Conservation (phyloP, 2,329 filamentous ascomycete species). For the Dothistroma pini region DNA sequence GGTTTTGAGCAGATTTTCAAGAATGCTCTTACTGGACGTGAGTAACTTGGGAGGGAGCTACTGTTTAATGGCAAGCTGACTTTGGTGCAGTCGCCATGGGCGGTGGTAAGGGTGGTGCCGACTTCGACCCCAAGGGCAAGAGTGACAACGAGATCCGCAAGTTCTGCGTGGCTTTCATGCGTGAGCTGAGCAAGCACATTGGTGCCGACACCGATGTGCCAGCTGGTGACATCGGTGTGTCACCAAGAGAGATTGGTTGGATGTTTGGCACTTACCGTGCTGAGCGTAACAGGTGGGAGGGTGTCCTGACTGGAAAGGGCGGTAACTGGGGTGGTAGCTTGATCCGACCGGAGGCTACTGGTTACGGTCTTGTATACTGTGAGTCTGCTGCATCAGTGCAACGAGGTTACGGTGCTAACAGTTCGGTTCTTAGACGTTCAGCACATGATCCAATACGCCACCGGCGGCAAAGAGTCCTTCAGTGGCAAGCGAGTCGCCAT, state of each 20-base stretch:
- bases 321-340: constrained; percentile 86
- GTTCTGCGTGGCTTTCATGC: constrained; percentile 97
- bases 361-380: constrained; percentile 90
- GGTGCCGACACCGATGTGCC: constrained; percentile 94
- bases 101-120: constrained; percentile 94
- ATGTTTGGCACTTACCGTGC: constrained; percentile 93
- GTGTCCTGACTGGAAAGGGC: constrained; percentile 94
- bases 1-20: constrained; percentile 99
- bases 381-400: constrained; percentile 30
- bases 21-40: constrained; percentile 93
- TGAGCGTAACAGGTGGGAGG: constrained; percentile 87
- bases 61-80: constrained; percentile 9
- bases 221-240: constrained; percentile 94
- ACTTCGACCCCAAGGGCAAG: constrained; percentile 99
- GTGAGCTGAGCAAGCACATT: constrained; percentile 91
- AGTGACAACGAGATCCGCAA: constrained; percentile 94
- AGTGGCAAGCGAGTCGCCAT: constrained; percentile 90
- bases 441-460: constrained; percentile 90
- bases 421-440: constrained; percentile 60
- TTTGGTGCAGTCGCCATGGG: constrained; percentile 72
- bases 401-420: constrained; percentile 8
- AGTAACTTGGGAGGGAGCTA: constrained; percentile 41
- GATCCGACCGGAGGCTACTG: constrained; percentile 95
- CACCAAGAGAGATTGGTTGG: constrained; percentile 87
- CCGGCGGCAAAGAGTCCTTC: constrained; percentile 74